Base-by-base conservation (phyloP, 768 basidiomycete genomes). In the Termitomyces sp. region DNA sequence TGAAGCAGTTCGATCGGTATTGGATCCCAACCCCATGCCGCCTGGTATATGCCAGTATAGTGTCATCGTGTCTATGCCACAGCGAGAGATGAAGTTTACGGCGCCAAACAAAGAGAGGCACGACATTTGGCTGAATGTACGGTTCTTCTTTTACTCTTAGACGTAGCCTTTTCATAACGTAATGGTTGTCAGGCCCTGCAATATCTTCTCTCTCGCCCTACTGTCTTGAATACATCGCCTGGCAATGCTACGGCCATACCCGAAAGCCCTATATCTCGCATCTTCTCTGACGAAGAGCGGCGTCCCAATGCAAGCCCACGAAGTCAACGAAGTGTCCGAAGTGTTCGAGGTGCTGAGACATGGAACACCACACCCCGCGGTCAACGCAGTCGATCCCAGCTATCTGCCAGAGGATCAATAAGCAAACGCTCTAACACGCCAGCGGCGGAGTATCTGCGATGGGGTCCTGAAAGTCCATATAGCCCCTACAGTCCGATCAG, bases 71-170 rank as follows among this genome's bases (percentile, higher is more conserved):
- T 87, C 92, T 23, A 97, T 95, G 0, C 90, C 93, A 11, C 90
- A 94, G 60, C 82, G 96, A 57, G 97, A 99, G 73, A 97, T 98
- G 86, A 96, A 97, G 77, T 88, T 99, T 66, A 98, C 97, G n/a
- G 95, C 95, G 6, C 89, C 90, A 2, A 95, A 89, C 8, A 91
- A 92, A 68, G 97, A 98, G 62, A 81, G 95, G 53, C 97, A 99
- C 67, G 95, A 98, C 64, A 94, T 98, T 59, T 99, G 97, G 97
- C 77, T 93, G 53, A 90, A 87, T 71, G 94, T 95, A 70, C 14
- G 31, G 10, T 34, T 23, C 11, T 21, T 5, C 23, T 35, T 48
- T 32, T 27, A 17, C 5, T 40, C 41, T 61, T 51, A 31, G 7
- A 48, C 58, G 57, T 25, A 11, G 55, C 12, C 32, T 37, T 17